A percentile compares a stretch with the other conserved stretches of the same genome.
Conservation (phyloP, 2,329 filamentous ascomycete species). For the Pyrenophora teres region DNA sequence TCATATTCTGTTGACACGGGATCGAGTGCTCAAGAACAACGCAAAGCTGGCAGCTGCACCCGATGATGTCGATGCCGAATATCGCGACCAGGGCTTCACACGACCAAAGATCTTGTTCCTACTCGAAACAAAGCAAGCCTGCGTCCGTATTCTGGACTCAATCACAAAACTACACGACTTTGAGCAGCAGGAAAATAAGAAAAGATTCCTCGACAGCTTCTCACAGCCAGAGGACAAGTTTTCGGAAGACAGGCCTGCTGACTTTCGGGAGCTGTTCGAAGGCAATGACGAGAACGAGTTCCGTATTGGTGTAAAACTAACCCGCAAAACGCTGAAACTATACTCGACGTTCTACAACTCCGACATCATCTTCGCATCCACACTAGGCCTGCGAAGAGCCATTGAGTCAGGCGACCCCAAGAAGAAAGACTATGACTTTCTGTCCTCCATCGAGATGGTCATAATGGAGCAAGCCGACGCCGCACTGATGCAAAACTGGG, state of each 20-base stretch:
- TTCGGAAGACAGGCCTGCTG: slow-evolving; percentile 75
- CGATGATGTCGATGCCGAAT: slow-evolving; percentile 66
- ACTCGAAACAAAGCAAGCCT: slow-evolving; percentile 85
- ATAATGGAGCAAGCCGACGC: slow-evolving; percentile 92
- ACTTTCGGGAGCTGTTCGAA: slow-evolving; percentile 87
- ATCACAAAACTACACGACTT: slow-evolving; percentile 77
- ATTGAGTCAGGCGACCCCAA: slow-evolving; percentile 75
- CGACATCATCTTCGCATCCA: slow-evolving; percentile 90
- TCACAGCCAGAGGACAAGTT: slow-evolving; percentile 70
- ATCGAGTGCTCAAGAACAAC: slow-evolving; percentile 91
- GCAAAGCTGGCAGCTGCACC: slow-evolving; percentile 72
- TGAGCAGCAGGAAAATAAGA: slow-evolving; percentile 93
- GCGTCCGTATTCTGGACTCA: slow-evolving; percentile 74
- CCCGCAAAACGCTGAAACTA: slow-evolving; percentile 91
- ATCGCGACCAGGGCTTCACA: slow-evolving; percentile 93
- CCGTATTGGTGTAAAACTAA: slow-evolving; percentile 93
- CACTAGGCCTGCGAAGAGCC: slow-evolving; percentile 85
- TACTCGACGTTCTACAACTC: slow-evolving; percentile 96
- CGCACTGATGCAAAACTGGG: slow-evolving; percentile 97
- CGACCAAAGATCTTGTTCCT: slow-evolving; percentile 91
- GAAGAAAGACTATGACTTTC: slow-evolving; percentile 82
- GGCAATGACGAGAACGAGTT: slow-evolving; percentile 99
- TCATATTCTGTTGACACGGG: slow-evolving; percentile 90
- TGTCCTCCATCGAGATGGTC: slow-evolving; percentile 90
- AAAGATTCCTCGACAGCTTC: slow-evolving; percentile 87